Percentiles rank a stretch among this genome's conserved stretches.
Conservation (phyloP, 2,329 filamentous ascomycete genomes). For the Fusarium denticulatum region DNA sequence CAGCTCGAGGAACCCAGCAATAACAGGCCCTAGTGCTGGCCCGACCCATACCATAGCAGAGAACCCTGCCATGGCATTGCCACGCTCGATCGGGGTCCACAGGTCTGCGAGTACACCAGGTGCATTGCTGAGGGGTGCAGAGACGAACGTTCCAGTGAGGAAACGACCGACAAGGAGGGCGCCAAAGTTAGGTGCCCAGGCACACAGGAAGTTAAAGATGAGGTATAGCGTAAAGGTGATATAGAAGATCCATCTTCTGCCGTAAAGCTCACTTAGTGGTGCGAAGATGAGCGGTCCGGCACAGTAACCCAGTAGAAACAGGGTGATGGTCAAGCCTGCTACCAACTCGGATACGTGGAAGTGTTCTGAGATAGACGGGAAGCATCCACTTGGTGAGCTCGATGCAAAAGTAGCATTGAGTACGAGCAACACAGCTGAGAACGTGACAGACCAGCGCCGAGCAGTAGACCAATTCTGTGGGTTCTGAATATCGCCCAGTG, state of each 20-base stretch:
- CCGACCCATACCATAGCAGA: constrained; percentile 79
- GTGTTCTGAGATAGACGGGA: constrained; percentile 15
- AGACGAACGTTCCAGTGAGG: constrained; percentile 82
- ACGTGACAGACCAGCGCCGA: constrained; percentile 7
- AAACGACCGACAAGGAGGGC: constrained; percentile 78
- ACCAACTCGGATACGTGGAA: constrained; percentile 22
- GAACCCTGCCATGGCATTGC: constrained; percentile 84
- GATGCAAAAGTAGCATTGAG: constrained; percentile 27
- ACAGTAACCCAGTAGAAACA: constrained; percentile 53
- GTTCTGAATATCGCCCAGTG: constrained; percentile 5
- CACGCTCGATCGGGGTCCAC: constrained; percentile 80
- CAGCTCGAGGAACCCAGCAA: constrained; percentile 78
- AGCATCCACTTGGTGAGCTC: constrained; percentile 22
- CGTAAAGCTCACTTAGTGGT: constrained; percentile 77
- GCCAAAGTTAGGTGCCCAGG: constrained; percentile 75
- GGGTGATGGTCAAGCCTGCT: constrained; percentile 25
- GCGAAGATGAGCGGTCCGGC: constrained; percentile 79
- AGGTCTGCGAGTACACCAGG: constrained; percentile 82
- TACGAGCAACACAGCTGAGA: constrained; percentile 17
- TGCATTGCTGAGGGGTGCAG: constrained; percentile 82
- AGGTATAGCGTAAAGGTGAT: constrained; percentile 71
- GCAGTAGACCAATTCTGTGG: constrained; percentile 15
- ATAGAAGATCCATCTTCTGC: constrained; percentile 67
- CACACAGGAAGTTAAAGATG: constrained; percentile 80
- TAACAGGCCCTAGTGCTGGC: constrained; percentile 59